Evolutionary conservation across 257 asterid genomes (phyloP), one percentile per base, ranked within the genome.

Genomic region (Nicotiana paniculata): DNA sequence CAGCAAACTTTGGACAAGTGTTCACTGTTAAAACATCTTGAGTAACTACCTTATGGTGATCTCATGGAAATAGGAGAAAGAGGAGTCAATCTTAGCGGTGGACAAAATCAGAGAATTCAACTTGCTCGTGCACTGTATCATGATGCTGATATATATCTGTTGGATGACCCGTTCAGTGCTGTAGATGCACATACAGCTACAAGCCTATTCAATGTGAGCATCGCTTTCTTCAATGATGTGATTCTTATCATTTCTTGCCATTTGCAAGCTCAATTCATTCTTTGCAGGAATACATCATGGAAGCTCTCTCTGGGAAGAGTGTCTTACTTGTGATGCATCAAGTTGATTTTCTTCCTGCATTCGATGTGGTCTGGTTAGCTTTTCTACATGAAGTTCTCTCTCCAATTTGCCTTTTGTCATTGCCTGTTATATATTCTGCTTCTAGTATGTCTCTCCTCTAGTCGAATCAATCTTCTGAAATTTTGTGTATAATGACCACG

Each of bases 171-270:
- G 5, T 95, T 93, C 64, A 95, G 98, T 86, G 97, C 96, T 64
- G 97, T 95, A 35, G 98, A 93, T 93, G 98, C 97, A 68, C 97
- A 95, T 85, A 95, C 97, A 3, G 97, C 98, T 85, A 87, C 87
- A 72, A 97, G 93, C 88, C 92, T 95, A 80, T 95, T 95, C 86
- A 91, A 91, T 53, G 99, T 93, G 88, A 90, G 89, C 79, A 75
- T 79, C 48, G 48, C 48, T 7, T 48, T 79, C 46, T 58, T 39
- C 18, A 39, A 9, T 4, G 21, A 28, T 21, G 55, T 13, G 54
- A 78, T 79, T 61, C 39, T 79, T 39, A 26, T 61, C 75, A 28
- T 79, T n/a, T 18, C 21, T 69, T 37, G 26, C 68, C 46, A 21
- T 48, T 37, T 59, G 43, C 51, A 58, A 16, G 37, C 80, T 26